Evolutionary conservation across 2,329 filamentous ascomycete genomes (phyloP).

Genomic region (Penicillium sp.): DNA sequence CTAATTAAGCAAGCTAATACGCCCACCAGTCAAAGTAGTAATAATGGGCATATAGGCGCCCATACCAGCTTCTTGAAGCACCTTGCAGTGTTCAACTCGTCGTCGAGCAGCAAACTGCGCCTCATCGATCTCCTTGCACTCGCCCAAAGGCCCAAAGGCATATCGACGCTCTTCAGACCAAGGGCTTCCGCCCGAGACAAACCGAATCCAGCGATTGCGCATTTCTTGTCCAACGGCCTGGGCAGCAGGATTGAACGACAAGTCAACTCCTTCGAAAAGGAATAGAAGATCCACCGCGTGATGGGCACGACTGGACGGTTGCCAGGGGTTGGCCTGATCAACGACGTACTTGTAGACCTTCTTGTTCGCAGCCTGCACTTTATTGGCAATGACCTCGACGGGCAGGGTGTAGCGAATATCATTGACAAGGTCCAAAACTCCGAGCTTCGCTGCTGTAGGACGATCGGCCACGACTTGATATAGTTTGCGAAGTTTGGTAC

Average conservation of each 20-base stretch:
- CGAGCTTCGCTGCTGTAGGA: slow-evolving; percentile 44
- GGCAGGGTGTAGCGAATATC: slow-evolving; percentile 36
- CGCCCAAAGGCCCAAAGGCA: slow-evolving; percentile 46
- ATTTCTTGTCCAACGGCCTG: slow-evolving; percentile 39
- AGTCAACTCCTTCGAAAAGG: slow-evolving; percentile 46
- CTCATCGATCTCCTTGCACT: slow-evolving; percentile 35
- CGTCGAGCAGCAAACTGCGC: slow-evolving; percentile 37
- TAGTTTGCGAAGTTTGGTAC: slow-evolving; percentile 37
- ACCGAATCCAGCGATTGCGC: slow-evolving; percentile 46
- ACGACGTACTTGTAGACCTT: slow-evolving; percentile 45
- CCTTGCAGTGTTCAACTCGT: slow-evolving; percentile 33
- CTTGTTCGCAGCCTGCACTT: slow-evolving; percentile 28
- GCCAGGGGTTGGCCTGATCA: slow-evolving; percentile 53
- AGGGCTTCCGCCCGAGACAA: slow-evolving; percentile 40
- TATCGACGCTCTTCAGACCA: slow-evolving; percentile 39
- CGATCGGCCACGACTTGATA: slow-evolving; percentile 48
- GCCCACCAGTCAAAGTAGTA: slow-evolving; percentile 41
- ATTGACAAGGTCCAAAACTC: slow-evolving; percentile 42
- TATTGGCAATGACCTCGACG: slow-evolving; percentile 33
- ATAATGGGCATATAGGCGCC: slow-evolving; percentile 35
- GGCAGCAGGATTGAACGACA: slow-evolving; percentile 39
- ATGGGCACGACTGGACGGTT: slow-evolving; percentile 49
- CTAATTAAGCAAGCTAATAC: slow-evolving; percentile 47
- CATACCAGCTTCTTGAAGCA: slow-evolving; percentile 33
- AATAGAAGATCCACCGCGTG: slow-evolving; percentile 53